A percentile compares a stretch with the other conserved stretches of the same genome.
phyloP scores from a whole-genome alignment of 116 monocot genomes.

The Trichopus zeylanicus region DNA sequence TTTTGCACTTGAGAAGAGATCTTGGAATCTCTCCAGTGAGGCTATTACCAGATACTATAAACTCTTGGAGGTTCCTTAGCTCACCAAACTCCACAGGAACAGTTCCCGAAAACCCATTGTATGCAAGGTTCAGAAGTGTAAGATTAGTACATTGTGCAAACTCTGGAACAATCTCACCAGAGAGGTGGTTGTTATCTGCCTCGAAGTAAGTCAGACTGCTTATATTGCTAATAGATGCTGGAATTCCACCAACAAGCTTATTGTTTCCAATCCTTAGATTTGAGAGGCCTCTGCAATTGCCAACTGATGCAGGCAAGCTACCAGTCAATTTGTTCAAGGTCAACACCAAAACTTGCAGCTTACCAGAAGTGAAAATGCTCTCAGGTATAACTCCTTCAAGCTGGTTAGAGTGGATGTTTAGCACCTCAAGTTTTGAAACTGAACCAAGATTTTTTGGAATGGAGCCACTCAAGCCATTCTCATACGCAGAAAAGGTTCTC shows the following conservation, averaged over 20 bases:
- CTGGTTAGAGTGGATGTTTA: slow-evolving; percentile 78
- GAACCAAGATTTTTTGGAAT: slow-evolving; percentile 51
- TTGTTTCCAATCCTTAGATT: slow-evolving; percentile 75
- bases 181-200: slow-evolving; percentile 55
- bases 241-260: slow-evolving; percentile 41
- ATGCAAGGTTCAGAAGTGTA: slow-evolving; percentile 69
- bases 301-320: slow-evolving; percentile 42
- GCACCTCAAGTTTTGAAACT: slow-evolving; percentile 41
- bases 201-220: slow-evolving; percentile 78
- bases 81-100: slow-evolving; percentile 57
- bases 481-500: slow-evolving; percentile 57
- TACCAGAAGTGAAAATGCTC: slow-evolving; percentile 57
- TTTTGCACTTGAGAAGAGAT: slow-evolving; percentile 49
- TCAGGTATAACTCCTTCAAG: slow-evolving; percentile 62
- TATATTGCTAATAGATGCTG: slow-evolving; percentile 42
- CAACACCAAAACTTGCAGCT: slow-evolving; percentile 56
- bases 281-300: slow-evolving; percentile 46
- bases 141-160: slow-evolving; percentile 68
- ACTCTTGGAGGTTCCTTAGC: slow-evolving; percentile 69
- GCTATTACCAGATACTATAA: slow-evolving; percentile 55
- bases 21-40: slow-evolving; percentile 58
- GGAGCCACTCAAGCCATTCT: slow-evolving; percentile 42
- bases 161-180: slow-evolving; percentile 44
- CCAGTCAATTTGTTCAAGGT: slow-evolving; percentile 55
- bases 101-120: slow-evolving; percentile 36